These are phyloP conservation scores for Paracoccidioides lutzii DNA, from an alignment of 2,329 filamentous ascomycete genomes.

Conservation along the genomic window DNA sequence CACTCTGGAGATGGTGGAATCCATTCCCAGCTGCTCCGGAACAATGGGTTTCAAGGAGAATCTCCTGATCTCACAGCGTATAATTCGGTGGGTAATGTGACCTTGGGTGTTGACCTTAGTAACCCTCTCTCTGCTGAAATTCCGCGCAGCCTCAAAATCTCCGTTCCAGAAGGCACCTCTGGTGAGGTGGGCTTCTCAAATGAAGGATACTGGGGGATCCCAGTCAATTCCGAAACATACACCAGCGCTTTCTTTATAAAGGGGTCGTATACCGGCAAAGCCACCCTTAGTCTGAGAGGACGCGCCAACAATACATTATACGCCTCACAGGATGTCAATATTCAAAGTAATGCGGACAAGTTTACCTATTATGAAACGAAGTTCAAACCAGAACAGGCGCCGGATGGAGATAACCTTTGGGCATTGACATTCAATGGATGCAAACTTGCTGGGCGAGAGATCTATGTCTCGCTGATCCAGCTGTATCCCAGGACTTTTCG, in stretches of 20 bases:
- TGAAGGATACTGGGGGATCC: conserved; percentile 25
- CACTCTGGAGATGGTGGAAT: conserved; percentile 25
- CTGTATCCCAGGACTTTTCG: conserved; percentile 51
- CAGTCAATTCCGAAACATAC: conserved; percentile 18
- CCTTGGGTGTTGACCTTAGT: conserved; percentile 15
- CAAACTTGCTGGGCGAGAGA: conserved; percentile 29
- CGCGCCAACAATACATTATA: conserved; percentile 15
- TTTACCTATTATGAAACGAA: conserved; percentile 15
- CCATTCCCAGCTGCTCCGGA: conserved; percentile 22
- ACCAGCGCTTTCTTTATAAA: conserved; percentile 22
- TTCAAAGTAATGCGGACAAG: conserved; percentile 11
- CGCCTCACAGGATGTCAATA: conserved; percentile 17
- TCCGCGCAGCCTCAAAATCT: conserved; percentile 17
- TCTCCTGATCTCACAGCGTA: conserved; percentile 18
- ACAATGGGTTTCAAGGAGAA: conserved; percentile 24
- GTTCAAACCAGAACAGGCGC: conserved; percentile 15
- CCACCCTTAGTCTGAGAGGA: conserved; percentile 18
- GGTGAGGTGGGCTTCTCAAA: conserved; percentile 33
- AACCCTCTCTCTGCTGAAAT: conserved; percentile 19
- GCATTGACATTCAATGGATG: conserved; percentile 40
- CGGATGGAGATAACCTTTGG: conserved; percentile 41
- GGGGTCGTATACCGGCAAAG: conserved; percentile 17
- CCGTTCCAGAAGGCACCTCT: conserved; percentile 12
- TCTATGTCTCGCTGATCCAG: conserved; percentile 48
- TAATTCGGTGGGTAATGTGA: conserved; percentile 16